Conservation (phyloP, 805 yeast species). For the Nakazawaea wyomingensis region DNA sequence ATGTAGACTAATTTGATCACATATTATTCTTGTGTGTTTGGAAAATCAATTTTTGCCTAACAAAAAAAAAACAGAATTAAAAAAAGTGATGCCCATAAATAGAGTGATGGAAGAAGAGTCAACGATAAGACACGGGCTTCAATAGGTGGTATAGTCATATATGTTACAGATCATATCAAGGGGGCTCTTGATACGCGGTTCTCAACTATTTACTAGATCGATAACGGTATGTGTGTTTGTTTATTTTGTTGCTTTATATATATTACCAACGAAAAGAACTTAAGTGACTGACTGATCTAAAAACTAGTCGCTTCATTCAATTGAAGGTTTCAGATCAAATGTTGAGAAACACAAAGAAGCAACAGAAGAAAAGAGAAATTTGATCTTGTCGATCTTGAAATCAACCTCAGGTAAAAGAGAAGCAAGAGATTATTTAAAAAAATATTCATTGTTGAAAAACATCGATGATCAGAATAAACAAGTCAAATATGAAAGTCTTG, state of each 20-base stretch:
- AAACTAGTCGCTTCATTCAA: constrained; percentile 7
- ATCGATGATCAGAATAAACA: constrained; percentile 22
- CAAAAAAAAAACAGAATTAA: too few species aligned
- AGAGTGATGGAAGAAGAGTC: too few species aligned
- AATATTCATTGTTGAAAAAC: constrained; percentile 48
- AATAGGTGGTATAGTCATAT: too few species aligned
- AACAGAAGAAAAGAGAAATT: constrained; percentile 54
- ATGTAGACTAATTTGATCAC: neutral
- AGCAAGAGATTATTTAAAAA: constrained; percentile 72
- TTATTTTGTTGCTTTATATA: too few species aligned
- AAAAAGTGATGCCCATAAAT: too few species aligned
- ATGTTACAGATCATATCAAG: neutral
- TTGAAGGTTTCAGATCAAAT: constrained; percentile 22
- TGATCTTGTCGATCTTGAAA: constrained; percentile 78
- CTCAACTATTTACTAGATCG: neutral
- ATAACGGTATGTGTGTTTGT: constrained; percentile 8
- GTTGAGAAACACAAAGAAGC: constrained; percentile 20
- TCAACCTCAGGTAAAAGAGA: constrained; percentile 94
- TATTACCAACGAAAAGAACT: too few species aligned
- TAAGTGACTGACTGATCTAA: neutral
- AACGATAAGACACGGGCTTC: too few species aligned
- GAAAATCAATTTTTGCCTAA: too few species aligned
- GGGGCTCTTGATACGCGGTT: neutral
- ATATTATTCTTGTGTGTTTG: too few species aligned
- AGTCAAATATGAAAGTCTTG: constrained; percentile 23